Evolutionary conservation across 352 stramenopile genomes (phyloP), one percentile per base, ranked within the genome.

Genomic region (Phytopythium montanum): DNA sequence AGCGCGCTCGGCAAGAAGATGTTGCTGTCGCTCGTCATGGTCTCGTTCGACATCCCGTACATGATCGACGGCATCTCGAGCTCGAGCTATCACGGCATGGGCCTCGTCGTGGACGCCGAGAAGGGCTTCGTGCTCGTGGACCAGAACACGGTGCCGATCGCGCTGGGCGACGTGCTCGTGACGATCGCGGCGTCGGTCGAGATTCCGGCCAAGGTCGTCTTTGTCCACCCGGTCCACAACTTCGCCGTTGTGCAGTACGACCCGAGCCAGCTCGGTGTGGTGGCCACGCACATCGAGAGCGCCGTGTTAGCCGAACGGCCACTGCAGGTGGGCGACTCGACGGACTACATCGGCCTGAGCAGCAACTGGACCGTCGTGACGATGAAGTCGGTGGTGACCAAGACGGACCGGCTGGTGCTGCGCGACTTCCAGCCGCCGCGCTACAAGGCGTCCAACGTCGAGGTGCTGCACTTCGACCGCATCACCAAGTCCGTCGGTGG

Each of bases 211-310:
- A 91, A 88, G 59, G 81, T 96, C 1, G 76, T 96, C 16, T 97
- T 97, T 58, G 85, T 97, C 21, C 92, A 98, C 60, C 92, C 92
- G n/a, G 74, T 96, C 14, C 87, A 97, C 73, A 97, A 97, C 64
- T 96, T 94, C 45, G 81, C 85, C 16, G 85, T 97, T 45, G 75
- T 98, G 5, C 76, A 96, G 66, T 97, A 97, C 60, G 84, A 98
- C 56, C 81, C 89, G 3, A 84, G 72, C 39, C 59, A 81, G 16
- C 67, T 95, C 6, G 83, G 85, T 5, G 69, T 72, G 34, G 80
- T 79, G n/a, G 82, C 79, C 3, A 68, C 62, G n/a, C 77, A 86
- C 52, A 64, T 95, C 4, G 66, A 84, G 34, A 87, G 73, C 39
- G 77, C 78, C 9, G 60, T 74, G 50, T 68, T 95, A 39, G 76